These are phyloP conservation scores for Pseudocercospora fuligena DNA, from an alignment of 2,329 filamentous ascomycete genomes.

Conservation along the genomic window DNA sequence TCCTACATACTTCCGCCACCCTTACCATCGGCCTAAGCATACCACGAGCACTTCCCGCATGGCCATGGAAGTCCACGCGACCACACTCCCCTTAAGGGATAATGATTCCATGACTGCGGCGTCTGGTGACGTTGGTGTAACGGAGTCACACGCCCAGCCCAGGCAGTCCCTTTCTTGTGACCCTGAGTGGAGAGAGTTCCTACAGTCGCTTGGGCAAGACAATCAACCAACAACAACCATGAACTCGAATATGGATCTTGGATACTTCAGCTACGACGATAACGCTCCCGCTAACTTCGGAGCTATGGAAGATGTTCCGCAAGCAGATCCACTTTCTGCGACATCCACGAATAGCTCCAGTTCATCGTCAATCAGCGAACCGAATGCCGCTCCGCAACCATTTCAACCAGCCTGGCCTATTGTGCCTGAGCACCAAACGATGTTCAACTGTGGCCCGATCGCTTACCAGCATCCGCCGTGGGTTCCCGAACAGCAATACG, in stretches of 20 bases:
- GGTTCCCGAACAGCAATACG: conserved; percentile 24
- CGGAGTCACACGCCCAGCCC: conserved; percentile 23
- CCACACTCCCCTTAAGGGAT: conserved; percentile 23
- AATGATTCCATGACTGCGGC: conserved; percentile 21
- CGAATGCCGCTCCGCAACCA: conserved; percentile 17
- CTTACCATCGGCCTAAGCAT: conserved; percentile 8
- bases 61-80: conserved; percentile 25
- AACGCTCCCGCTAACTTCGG: conserved; percentile 21
- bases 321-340: conserved; percentile 19
- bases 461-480: conserved; percentile 22
- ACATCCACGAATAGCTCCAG: conserved; percentile 20
- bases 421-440: conserved; percentile 10
- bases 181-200: conserved; percentile 27
- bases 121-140: conserved; percentile 28
- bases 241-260: conserved; percentile 22
- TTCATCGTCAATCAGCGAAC: conserved; percentile 26
- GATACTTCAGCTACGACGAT: conserved; percentile 23
- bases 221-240: conserved; percentile 15
- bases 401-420: conserved; percentile 23
- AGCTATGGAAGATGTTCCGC: conserved; percentile 24
- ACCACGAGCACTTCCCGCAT: conserved; percentile 10
- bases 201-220: conserved; percentile 21
- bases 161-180: conserved; percentile 30
- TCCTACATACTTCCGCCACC: not conserved
- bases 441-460: conserved; percentile 22